Evolutionary conservation across 768 basidiomycete species (phyloP).

Genomic region (Lactarius quietus): DNA sequence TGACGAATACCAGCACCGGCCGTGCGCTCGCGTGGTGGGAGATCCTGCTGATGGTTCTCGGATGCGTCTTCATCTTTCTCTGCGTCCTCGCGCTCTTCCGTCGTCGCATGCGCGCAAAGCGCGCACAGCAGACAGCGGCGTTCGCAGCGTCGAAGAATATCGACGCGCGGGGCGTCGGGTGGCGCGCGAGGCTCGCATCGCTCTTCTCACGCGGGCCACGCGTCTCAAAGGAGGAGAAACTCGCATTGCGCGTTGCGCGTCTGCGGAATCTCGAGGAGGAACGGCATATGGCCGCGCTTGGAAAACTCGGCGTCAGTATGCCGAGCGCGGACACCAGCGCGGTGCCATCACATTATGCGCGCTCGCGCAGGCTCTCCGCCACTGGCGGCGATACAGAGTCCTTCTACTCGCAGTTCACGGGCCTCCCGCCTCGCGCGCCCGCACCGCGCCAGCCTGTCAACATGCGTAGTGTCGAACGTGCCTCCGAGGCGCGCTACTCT

Average conservation of each 20-base stretch:
- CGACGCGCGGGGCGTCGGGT: constrained; percentile 40
- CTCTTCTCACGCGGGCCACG: constrained; percentile 48
- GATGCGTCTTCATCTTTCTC: constrained; percentile 75
- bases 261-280: constrained; percentile 50
- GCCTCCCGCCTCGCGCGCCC: constrained; percentile 53
- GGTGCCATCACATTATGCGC: constrained; percentile 18
- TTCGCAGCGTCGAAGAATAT: constrained; percentile 62
- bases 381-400: constrained; percentile 45
- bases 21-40: constrained; percentile 72
- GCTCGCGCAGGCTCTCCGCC: constrained; percentile 30
- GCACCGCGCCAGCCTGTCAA: constrained; percentile 72
- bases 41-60: constrained; percentile 78
- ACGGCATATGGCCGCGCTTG: constrained; percentile 40
- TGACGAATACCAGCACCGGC: constrained; percentile 22
- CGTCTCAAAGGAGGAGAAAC: constrained; percentile 19
- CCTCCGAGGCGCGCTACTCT: constrained; percentile 46
- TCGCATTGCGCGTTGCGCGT: constrained; percentile 36
- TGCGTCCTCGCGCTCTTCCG: constrained; percentile 66
- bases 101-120: constrained; percentile 61
- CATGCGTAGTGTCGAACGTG: constrained; percentile 31
- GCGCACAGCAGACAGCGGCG: constrained; percentile 59
- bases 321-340: constrained; percentile 33
- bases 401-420: constrained; percentile 68
- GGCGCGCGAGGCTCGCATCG: constrained; percentile 52
- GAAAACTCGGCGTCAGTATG: constrained; percentile 36